A percentile compares a stretch with the other conserved stretches of the same genome.
These are phyloP conservation scores for Xylaria polymorpha DNA, from an alignment of 2,329 filamentous ascomycete species.

Conservation along the genomic window DNA sequence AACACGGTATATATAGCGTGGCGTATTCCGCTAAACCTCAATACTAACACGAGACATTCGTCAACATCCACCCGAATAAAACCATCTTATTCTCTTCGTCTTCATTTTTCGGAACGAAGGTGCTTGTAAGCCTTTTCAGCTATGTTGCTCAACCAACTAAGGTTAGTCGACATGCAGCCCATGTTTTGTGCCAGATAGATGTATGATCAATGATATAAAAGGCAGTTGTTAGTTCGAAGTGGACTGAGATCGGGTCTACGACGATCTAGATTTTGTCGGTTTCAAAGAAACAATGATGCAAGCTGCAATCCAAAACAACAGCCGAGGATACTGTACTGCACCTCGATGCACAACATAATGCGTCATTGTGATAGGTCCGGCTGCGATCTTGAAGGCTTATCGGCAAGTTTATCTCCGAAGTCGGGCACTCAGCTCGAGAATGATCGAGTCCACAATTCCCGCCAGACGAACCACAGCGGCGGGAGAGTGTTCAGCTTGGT, in stretches of 20 bases:
- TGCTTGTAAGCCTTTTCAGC: neutral
- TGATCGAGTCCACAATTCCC: slow-evolving; percentile 23
- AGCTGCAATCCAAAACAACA: neutral
- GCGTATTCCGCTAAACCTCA: neutral
- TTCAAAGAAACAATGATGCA: neutral
- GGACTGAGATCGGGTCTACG: neutral
- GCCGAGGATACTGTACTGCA: neutral
- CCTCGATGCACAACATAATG: slow-evolving; percentile 3
- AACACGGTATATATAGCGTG: neutral
- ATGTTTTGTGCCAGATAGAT: neutral
- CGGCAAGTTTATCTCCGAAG: slow-evolving; percentile 30
- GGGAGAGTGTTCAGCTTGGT: neutral
- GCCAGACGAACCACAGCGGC: neutral
- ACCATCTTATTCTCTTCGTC: neutral
- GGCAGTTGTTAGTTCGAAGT: neutral
- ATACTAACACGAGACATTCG: neutral
- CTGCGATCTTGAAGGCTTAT: slow-evolving; percentile 15
- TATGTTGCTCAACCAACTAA: neutral
- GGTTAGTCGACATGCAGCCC: neutral
- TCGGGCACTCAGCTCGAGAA: slow-evolving; percentile 16
- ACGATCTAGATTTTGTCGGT: neutral
- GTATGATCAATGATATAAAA: neutral
- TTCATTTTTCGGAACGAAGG: neutral
- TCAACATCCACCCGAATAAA: neutral
- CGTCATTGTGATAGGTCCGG: slow-evolving; percentile 18